Evolutionary conservation across 306 rosid genomes (phyloP), one percentile per base, ranked within the genome.

Genomic region (Canavalia gladiata): DNA sequence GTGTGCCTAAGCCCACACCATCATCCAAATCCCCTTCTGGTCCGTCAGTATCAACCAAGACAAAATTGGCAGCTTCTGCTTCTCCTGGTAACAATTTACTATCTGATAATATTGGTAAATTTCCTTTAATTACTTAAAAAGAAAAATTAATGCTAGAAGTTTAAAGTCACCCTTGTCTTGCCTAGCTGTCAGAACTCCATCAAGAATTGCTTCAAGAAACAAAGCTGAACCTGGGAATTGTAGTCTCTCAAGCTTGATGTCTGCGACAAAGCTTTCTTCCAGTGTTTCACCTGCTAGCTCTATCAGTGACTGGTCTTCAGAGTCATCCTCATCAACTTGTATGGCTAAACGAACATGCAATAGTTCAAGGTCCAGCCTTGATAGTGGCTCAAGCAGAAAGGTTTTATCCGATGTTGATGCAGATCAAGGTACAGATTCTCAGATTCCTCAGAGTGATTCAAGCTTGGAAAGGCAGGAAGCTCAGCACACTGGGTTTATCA

Each of bases 261-360:
- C 94, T 76, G 84, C 49, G 68, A 56, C 83, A 71, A 91, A 87
- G 85, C 87, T 84, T 56, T 82, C 89, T 68, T 85, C 97, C 69
- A 87, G 90, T 78, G 63, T 81, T 75, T 93, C 99, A 74, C 97
- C 99, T 30, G 92, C 97, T 45, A 87, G 91, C 90, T 93, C 99
- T 79, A 77, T 91, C 73, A 91, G 97, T 84, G 99, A 95, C 56
- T 88, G 94, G 97, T 96, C 98, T 69, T 89, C 90, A 18, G 99
- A 89, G 86, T 91, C 94, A 12, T 87, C 87, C 1, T 80, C 95
- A 8, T 86, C 98, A 86, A 72, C 79, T 85, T 90, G 86, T 60
- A 59, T 86, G 56, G 59, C 86, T 60, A 91, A 87, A 78, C 84
- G 68, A 39, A 58, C 11, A 49, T 86, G 91, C 56, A 76, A 59